Base-by-base conservation (phyloP, 2,329 filamentous ascomycete species). In the Trichoderma endophyticum region DNA sequence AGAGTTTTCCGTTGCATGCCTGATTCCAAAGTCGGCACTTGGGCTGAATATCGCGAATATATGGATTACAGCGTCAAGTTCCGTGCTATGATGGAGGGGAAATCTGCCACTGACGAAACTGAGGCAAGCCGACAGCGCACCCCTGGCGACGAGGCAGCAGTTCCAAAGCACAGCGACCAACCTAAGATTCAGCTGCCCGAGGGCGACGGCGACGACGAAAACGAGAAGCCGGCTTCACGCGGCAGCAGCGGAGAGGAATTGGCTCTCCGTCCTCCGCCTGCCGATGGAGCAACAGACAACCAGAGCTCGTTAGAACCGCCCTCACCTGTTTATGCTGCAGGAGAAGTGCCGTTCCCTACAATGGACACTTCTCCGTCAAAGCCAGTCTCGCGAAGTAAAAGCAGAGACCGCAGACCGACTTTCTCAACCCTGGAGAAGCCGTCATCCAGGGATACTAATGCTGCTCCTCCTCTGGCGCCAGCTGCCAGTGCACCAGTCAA, bases 1-100 rank as follows among this genome's bases (percentile, higher is more conserved):
- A 90, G 92, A 73, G 95, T 99, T 9, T 99, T 99, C 84, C 91
- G 95, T 61, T 98, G 95, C 81, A 97, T 97, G 93, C 96, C 96
- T 1, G 96, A 99, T 80, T 98, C 91, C 66, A 94, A 98, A 78
- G 96, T 97, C 30, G 91, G 90, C 74, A 95, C 92, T 57, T 99
- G 96, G 96, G 91, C 92, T 75, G 93, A 97, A 74, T 99, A 99
- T 82, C 92, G 93, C 74, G 92, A 97, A 75, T 97, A 92, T 78
- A 86, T 89, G 69, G 87, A 90, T 5, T 98, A 98, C 79, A 87
- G 88, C 21, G 90, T 92, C 75, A 89, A 90, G 60, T 98, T 99
- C 84, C 88, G 89, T 71, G 90, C 92, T 76, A 88, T 84, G 78
- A 88, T 89, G 86, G 85, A 86, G 62, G 83, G 83, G 81, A 93